A percentile compares a stretch with the other conserved stretches of the same genome.
These are phyloP conservation scores for Cornus controversa DNA, from an alignment of 148 eudicot genomes.

Conservation along the genomic window DNA sequence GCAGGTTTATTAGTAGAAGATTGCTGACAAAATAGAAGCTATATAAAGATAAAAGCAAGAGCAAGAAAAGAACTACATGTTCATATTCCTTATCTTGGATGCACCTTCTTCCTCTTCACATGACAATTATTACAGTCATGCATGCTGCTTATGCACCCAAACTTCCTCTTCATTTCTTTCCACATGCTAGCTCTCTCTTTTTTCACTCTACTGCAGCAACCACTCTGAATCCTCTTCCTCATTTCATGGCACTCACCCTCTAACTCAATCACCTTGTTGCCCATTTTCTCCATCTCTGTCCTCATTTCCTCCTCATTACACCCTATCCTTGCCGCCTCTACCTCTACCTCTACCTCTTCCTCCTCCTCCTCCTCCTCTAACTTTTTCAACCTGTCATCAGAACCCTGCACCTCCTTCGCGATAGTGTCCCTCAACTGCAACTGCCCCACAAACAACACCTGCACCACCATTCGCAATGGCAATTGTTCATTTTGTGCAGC, in stretches of 20 bases:
- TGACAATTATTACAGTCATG: conserved; percentile 38
- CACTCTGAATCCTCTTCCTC: conserved; percentile 40
- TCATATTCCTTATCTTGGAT: conserved; percentile 25
- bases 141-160: conserved; percentile 60
- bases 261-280: conserved; percentile 40
- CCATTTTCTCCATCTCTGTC: conserved; percentile 40
- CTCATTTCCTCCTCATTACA: conserved; percentile 15
- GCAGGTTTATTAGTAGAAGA: background rate
- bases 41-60: background rate
- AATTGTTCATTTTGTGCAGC: conserved; percentile 54
- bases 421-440: conserved; percentile 52
- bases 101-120: conserved; percentile 57
- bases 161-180: conserved; percentile 79
- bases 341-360: conserved; percentile 14
- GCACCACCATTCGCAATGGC: conserved; percentile 59
- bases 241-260: conserved; percentile 45
- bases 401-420: conserved; percentile 25
- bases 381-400: conserved; percentile 15
- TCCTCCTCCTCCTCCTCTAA: conserved; percentile 22
- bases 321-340: background rate
- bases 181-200: conserved; percentile 57
- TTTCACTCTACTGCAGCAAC: conserved; percentile 21
- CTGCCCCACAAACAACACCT: conserved; percentile 52
- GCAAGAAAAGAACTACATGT: background rate
- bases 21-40: background rate